These are phyloP conservation scores for Sporothrix luriei DNA, from an alignment of 2,329 filamentous ascomycete species.

Conservation along the genomic window DNA sequence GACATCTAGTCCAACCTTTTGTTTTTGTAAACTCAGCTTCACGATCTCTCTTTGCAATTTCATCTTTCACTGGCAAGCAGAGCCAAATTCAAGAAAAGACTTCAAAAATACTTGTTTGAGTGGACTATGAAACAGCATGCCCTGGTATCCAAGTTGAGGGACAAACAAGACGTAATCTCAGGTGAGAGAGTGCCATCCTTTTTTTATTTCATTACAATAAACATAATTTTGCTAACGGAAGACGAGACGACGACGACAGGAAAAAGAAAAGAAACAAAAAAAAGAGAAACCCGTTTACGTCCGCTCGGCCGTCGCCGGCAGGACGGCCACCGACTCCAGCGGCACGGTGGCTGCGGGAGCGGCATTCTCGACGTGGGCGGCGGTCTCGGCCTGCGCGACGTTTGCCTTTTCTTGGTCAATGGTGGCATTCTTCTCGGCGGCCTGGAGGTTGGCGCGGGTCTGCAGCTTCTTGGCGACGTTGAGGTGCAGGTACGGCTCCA, in stretches of 20 bases:
- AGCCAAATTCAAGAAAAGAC: not conserved
- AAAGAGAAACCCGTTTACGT: not conserved
- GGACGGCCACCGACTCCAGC: slow-evolving; percentile 2
- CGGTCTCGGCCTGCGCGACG: slow-evolving; percentile 16
- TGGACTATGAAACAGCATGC: slow-evolving; percentile 15
- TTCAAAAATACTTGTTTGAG: not conserved
- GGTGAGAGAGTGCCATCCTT: too few relatives aligned
- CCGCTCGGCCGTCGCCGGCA: not conserved
- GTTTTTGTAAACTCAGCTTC: too few relatives aligned
- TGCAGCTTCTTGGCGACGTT: slow-evolving; percentile 51
- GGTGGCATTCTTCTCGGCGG: slow-evolving; percentile 7
- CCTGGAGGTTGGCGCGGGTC: slow-evolving; percentile 29
- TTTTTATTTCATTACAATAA: slow-evolving; percentile 2
- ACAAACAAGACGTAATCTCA: not conserved
- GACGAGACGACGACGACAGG: not conserved
- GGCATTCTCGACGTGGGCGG: slow-evolving; percentile 13
- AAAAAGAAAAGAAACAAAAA: not conserved
- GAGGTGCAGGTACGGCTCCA: slow-evolving; percentile 48
- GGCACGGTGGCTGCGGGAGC: not conserved
- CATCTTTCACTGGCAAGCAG: not conserved
- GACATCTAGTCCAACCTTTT: too few relatives aligned
- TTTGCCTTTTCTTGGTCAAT: slow-evolving; percentile 21
- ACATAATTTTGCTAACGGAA: not conserved
- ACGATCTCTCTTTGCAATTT: too few relatives aligned
- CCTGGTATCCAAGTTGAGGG: slow-evolving; percentile 20